Percentiles rank a stretch among this genome's conserved stretches.
phyloP scores from a whole-genome alignment of 176 grass and related monocot species.

The Juncus inflexus region DNA sequence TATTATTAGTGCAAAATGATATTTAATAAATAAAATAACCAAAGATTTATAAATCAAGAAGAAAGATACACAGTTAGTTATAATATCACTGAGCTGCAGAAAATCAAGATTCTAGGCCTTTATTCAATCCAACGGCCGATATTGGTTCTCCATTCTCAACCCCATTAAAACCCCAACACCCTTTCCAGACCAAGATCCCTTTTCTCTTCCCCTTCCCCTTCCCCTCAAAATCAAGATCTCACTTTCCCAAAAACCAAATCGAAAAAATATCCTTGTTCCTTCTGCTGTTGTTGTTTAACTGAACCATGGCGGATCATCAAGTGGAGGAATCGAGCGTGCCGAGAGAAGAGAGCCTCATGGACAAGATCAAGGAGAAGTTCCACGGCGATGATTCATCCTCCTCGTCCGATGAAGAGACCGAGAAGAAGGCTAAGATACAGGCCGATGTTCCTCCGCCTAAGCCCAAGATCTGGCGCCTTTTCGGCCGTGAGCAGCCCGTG shows the following conservation, averaged over 20 bases:
- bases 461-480: slow-evolving; percentile 75
- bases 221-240: slow-evolving; percentile 8
- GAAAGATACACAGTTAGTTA: too few species aligned
- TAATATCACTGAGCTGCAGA: neutral
- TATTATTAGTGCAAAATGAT: neutral
- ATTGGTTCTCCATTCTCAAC: slow-evolving; percentile 30
- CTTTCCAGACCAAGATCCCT: slow-evolving; percentile 3
- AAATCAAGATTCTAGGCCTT: slow-evolving; percentile 14
- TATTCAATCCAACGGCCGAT: slow-evolving; percentile 30
- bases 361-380: slow-evolving; percentile 77
- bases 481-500: slow-evolving; percentile 73
- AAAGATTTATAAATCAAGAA: too few species aligned
- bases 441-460: slow-evolving; percentile 35
- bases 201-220: neutral
- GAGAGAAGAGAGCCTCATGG: slow-evolving; percentile 46
- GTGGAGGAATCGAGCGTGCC: slow-evolving; percentile 46
- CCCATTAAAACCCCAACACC: slow-evolving; percentile 36
- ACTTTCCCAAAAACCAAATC: neutral
- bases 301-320: slow-evolving; percentile 57
- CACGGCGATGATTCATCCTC: slow-evolving; percentile 36
- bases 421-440: slow-evolving; percentile 33
- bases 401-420: slow-evolving; percentile 48
- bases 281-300: too few species aligned
- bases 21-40: too few species aligned
- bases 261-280: too few species aligned